Evolutionary conservation across 495 filamentous ascomycete genomes (phyloP).

Genomic region (Penicillium canescens): DNA sequence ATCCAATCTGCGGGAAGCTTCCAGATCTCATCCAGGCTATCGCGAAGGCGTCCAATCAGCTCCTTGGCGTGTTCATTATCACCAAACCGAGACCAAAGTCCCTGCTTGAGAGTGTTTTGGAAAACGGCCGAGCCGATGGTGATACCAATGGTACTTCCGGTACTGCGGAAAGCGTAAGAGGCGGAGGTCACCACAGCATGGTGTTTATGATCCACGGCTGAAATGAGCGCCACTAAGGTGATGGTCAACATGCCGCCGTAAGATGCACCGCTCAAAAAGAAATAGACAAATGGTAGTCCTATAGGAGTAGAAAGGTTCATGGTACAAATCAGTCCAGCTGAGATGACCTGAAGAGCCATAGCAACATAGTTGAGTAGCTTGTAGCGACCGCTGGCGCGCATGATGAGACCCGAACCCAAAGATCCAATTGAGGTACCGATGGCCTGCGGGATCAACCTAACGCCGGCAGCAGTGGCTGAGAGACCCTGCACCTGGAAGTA

Average conservation of each 20-base stretch:
- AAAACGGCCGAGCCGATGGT: slow-evolving; percentile 77
- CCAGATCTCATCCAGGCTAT: slow-evolving; percentile 72
- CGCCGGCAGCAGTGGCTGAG: slow-evolving; percentile 68
- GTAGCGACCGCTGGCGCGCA: slow-evolving; percentile 78
- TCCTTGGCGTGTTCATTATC: slow-evolving; percentile 62
- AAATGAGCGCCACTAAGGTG: slow-evolving; percentile 76
- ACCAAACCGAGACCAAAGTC: slow-evolving; percentile 70
- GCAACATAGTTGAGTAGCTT: slow-evolving; percentile 54
- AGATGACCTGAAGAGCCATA: slow-evolving; percentile 53
- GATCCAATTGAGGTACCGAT: slow-evolving; percentile 72
- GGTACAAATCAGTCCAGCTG: slow-evolving; percentile 50
- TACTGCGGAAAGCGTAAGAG: slow-evolving; percentile 78
- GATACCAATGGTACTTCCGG: slow-evolving; percentile 81
- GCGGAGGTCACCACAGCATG: slow-evolving; percentile 87
- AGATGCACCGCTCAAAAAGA: slow-evolving; percentile 66
- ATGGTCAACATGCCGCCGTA: slow-evolving; percentile 81
- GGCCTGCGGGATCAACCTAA: slow-evolving; percentile 64
- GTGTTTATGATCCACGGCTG: slow-evolving; percentile 75
- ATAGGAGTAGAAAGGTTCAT: slow-evolving; percentile 57
- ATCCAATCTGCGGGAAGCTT: slow-evolving; percentile 70
- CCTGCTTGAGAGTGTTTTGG: slow-evolving; percentile 62
- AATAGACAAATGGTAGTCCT: slow-evolving; percentile 66
- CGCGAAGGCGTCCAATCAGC: slow-evolving; percentile 67
- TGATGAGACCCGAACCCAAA: slow-evolving; percentile 68
- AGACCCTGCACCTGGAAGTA: slow-evolving; percentile 78